A percentile compares a stretch with the other conserved stretches of the same genome.
These are phyloP conservation scores for Lodderomyces elongisporus DNA, from an alignment of 1,139 yeast genomes.

Conservation along the genomic window DNA sequence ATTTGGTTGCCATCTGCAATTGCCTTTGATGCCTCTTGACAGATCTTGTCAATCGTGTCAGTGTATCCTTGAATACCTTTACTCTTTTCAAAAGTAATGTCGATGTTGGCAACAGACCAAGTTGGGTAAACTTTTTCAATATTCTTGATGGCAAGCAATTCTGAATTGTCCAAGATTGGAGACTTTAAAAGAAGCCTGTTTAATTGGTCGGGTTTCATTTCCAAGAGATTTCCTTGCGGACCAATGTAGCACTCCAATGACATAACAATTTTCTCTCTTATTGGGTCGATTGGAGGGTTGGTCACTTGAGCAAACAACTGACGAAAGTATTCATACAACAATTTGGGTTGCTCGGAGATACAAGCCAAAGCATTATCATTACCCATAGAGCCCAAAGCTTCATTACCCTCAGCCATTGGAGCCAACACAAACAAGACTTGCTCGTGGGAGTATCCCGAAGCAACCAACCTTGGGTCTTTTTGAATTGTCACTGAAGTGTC, in stretches of 20 bases:
- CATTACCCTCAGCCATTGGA: conserved; percentile 96
- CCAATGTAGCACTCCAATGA: conserved; percentile 95
- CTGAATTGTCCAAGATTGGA: conserved; percentile 73
- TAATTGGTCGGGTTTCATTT: conserved; percentile 89
- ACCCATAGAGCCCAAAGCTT: conserved; percentile 98
- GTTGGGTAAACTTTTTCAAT: conserved; percentile 73
- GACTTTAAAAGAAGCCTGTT: conserved; percentile 77
- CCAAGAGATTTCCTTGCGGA: conserved; percentile 93
- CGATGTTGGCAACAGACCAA: conserved; percentile 80
- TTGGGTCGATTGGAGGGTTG: conserved; percentile 98
- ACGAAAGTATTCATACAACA: conserved; percentile 89
- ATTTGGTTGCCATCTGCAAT: conserved; percentile 72
- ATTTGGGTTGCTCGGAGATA: conserved; percentile 85
- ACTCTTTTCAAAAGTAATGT: conserved; percentile 79
- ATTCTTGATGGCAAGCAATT: conserved; percentile 67
- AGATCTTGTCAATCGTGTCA: conserved; percentile 77
- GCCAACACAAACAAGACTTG: conserved; percentile 78
- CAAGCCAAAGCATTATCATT: conserved; percentile 97
- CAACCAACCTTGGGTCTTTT: conserved; percentile 75
- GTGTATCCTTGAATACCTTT: conserved; percentile 87
- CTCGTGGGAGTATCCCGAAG: conserved; percentile 91
- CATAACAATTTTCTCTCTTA: conserved; percentile 95
- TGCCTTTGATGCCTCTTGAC: conserved; percentile 83
- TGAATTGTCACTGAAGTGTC: conserved; percentile 46
- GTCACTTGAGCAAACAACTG: conserved; percentile 98